Percentiles rank a stretch among this genome's conserved stretches.
phyloP scores from a whole-genome alignment of 2,329 filamentous ascomycete genomes.

The Phyllosticta citriasiana region DNA sequence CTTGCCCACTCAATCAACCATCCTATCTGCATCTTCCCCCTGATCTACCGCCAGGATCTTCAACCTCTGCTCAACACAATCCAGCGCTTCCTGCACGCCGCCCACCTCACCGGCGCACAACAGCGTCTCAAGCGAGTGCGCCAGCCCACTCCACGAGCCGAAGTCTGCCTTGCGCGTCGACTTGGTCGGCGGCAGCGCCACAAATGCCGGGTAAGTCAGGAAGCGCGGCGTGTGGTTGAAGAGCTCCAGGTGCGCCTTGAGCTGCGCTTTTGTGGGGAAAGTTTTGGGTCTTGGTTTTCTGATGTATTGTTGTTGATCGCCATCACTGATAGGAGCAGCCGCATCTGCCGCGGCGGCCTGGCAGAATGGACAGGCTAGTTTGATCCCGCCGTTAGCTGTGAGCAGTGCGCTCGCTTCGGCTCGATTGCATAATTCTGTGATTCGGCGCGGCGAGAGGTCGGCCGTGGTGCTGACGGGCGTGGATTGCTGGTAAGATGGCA shows the following conservation, averaged over 20 bases:
- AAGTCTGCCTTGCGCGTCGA: conserved; percentile 7
- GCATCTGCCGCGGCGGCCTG: neutral
- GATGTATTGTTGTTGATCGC: neutral
- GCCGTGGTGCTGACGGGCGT: neutral
- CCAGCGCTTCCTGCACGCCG: conserved; percentile 8
- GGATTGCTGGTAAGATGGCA: neutral
- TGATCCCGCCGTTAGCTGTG: neutral
- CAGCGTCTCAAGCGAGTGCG: conserved; percentile 9
- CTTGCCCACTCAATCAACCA: conserved; percentile 1
- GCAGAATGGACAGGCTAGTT: conserved; percentile 6
- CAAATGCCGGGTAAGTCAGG: neutral
- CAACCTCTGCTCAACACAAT: conserved; percentile 2
- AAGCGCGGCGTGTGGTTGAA: conserved; percentile 10
- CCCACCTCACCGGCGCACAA: conserved; percentile 8
- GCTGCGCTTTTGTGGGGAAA: neutral
- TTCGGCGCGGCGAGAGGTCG: neutral
- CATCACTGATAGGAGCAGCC: no score
- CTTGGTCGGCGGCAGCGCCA: conserved; percentile 6
- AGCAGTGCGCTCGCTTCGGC: neutral
- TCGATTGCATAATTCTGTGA: neutral
- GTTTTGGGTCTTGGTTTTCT: neutral
- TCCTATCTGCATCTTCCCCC: conserved; percentile 3
- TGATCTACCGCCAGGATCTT: neutral
- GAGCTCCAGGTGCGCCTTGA: conserved; percentile 1
- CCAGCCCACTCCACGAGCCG: conserved; percentile 6